phyloP scores from a whole-genome alignment of 1,284 basidiomycete genomes.

The Heterobasidion annosum region DNA sequence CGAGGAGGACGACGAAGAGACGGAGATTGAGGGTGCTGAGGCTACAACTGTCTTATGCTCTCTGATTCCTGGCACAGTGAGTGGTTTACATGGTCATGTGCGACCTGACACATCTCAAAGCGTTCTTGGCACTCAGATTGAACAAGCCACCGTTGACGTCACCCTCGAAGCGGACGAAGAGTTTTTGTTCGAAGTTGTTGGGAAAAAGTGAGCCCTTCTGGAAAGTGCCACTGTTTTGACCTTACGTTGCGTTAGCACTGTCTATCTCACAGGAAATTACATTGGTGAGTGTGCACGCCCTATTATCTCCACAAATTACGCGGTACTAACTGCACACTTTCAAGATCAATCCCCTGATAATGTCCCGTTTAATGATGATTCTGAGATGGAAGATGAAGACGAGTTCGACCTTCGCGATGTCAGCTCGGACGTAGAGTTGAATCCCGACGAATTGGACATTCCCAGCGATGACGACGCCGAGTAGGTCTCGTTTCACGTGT shows the following conservation, averaged over 20 bases:
- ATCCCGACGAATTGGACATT: conserved; percentile 41
- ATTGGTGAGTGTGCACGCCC: conserved; percentile 42
- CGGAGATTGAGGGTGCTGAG: conserved; percentile 32
- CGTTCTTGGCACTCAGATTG: conserved; percentile 41
- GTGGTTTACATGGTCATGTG: conserved; percentile 8
- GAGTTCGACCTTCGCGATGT: conserved; percentile 62
- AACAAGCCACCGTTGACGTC: conserved; percentile 73
- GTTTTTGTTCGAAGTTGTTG: conserved; percentile 66
- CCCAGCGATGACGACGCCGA: conserved; percentile 27
- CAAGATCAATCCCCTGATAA: conserved; percentile 29
- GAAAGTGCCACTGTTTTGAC: conserved; percentile 1
- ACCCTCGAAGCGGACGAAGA: conserved; percentile 68
- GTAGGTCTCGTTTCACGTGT: conserved; percentile 1
- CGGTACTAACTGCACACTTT: background rate
- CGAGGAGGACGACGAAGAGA: conserved; percentile 43
- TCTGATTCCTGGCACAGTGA: conserved; percentile 66
- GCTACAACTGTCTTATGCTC: conserved; percentile 53
- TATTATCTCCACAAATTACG: background rate
- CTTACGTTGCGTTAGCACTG: conserved; percentile 36
- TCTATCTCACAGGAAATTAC: conserved; percentile 90
- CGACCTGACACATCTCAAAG: background rate
- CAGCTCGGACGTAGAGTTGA: conserved; percentile 69
- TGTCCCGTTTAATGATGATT: conserved; percentile 35
- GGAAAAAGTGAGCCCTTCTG: conserved; percentile 63
- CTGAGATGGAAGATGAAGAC: conserved; percentile 39